Conservation (phyloP, 176 grass and related monocot genomes). For the Oryza glaberrima region DNA sequence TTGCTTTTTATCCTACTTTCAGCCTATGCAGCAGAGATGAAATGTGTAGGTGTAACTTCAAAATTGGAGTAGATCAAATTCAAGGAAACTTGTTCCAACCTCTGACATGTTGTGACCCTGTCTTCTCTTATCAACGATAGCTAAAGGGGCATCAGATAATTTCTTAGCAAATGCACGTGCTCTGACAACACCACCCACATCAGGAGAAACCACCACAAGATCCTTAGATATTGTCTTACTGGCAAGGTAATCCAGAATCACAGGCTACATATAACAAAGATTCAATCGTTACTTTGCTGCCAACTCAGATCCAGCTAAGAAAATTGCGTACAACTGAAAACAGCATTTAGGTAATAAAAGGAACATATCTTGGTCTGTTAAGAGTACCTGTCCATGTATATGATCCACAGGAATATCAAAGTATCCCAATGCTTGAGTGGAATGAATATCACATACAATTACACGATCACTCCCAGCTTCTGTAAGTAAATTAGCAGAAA, state of each 20-base stretch:
- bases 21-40: background rate
- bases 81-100: constrained; percentile 39
- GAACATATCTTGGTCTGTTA: background rate
- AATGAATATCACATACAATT: constrained; percentile 96
- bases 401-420: constrained; percentile 98
- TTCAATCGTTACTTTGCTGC: background rate
- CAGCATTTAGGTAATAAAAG: background rate
- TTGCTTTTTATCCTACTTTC: background rate
- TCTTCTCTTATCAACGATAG: constrained; percentile 98
- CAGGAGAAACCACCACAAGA: constrained; percentile 95
- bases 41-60: background rate
- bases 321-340: background rate
- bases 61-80: background rate
- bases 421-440: constrained; percentile 95
- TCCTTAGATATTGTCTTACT: constrained; percentile 90
- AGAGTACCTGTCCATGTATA: constrained; percentile 82
- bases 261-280: constrained; percentile 65
- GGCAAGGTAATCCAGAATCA: constrained; percentile 95
- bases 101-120: constrained; percentile 94
- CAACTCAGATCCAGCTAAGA: background rate
- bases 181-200: constrained; percentile 92
- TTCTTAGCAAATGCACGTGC: constrained; percentile 92
- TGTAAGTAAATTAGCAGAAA: constrained; percentile 94
- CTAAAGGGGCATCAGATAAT: constrained; percentile 82
- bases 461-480: constrained; percentile 93